Conservation (phyloP, 139 green algal species). For the Volvox africanus region DNA sequence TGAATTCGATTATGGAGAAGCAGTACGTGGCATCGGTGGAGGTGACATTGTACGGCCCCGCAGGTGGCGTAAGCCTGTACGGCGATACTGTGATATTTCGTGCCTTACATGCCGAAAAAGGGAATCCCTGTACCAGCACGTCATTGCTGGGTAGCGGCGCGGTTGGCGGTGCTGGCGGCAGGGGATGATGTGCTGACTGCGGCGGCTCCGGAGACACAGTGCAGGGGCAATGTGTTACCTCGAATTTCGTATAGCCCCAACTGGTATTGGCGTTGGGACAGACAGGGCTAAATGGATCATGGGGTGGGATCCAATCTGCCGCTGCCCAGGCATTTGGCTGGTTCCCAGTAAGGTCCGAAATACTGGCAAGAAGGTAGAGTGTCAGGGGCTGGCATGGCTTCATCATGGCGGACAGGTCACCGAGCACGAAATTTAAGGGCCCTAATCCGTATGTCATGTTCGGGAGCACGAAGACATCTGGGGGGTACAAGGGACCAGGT, state of each 20-base stretch:
- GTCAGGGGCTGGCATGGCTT: neutral
- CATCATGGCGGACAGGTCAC: neutral
- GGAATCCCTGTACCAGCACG: neutral
- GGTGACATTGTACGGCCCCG: neutral
- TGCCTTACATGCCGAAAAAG: neutral
- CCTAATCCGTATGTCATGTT: neutral
- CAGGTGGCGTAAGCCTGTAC: neutral
- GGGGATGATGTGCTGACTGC: neutral
- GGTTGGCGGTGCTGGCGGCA: neutral
- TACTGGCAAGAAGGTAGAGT: neutral
- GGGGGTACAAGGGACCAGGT: neutral
- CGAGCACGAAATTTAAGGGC: neutral
- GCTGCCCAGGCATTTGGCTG: neutral
- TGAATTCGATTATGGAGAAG: neutral
- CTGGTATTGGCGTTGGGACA: neutral
- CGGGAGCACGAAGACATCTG: neutral
- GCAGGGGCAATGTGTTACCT: neutral
- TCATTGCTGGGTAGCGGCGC: neutral
- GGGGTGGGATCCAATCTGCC: neutral
- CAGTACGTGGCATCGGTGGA: neutral
- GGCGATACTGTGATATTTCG: neutral
- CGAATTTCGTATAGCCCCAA: neutral
- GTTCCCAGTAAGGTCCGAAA: neutral
- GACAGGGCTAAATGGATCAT: neutral
- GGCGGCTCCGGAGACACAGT: neutral